Percentiles rank a stretch among this genome's conserved stretches.
These are phyloP conservation scores for Hyphochytrium catenoides DNA, from an alignment of 352 stramenopile species.

Conservation along the genomic window DNA sequence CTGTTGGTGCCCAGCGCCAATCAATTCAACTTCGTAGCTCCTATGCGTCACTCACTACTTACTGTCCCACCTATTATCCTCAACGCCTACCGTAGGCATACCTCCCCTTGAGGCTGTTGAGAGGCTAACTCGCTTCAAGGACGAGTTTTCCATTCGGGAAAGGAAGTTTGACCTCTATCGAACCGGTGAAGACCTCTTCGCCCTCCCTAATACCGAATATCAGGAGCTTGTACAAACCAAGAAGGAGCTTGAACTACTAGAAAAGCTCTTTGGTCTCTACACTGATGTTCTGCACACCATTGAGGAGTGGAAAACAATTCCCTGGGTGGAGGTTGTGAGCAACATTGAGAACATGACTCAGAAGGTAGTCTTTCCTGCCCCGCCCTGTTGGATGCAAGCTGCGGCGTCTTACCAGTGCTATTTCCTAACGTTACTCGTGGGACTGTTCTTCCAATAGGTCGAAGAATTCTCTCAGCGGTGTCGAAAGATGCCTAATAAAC, in stretches of 20 bases:
- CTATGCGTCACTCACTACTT: too few species aligned
- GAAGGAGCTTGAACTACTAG: constrained; percentile 84
- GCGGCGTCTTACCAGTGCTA: too few species aligned
- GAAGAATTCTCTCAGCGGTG: constrained; percentile 81
- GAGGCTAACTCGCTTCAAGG: constrained; percentile 87
- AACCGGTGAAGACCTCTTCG: constrained; percentile 89
- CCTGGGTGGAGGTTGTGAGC: constrained; percentile 76
- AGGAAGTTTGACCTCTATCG: constrained; percentile 92
- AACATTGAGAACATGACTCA: constrained; percentile 86
- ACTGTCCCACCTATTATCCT: too few species aligned
- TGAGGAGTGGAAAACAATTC: constrained; percentile 87
- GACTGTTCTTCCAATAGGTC: constrained; percentile 34
- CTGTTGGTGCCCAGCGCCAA: too few species aligned
- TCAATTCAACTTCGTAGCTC: too few species aligned
- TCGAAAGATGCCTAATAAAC: constrained; percentile 89
- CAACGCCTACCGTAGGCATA: too few species aligned
- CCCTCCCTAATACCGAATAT: constrained; percentile 82
- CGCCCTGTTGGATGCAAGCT: too few species aligned
- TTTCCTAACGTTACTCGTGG: too few species aligned
- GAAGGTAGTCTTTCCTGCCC: constrained; percentile 43
- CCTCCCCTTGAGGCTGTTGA: constrained; percentile 85
- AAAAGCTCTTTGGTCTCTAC: constrained; percentile 87
- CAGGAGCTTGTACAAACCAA: constrained; percentile 86
- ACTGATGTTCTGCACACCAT: constrained; percentile 90
- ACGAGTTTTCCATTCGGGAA: constrained; percentile 90